Conservation (phyloP, 1,284 basidiomycete species). For the Moesziomyces antarcticus region DNA sequence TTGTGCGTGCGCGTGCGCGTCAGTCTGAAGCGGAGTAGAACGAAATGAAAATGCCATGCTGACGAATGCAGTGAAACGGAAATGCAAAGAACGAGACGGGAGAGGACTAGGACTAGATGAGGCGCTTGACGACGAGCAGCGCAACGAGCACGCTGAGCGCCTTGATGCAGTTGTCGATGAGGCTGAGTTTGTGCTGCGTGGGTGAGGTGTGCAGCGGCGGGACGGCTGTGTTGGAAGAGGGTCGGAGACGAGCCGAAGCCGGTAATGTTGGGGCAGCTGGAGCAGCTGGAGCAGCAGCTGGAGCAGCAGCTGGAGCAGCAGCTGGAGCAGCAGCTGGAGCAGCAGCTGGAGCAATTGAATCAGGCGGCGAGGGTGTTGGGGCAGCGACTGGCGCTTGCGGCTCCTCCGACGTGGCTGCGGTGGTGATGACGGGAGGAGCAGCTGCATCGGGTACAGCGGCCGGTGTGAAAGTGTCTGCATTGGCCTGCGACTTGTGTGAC, state of each 20-base stretch:
- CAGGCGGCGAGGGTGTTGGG: no score
- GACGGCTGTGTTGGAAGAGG: no score
- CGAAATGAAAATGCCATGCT: not conserved
- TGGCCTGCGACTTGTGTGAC: constrained; percentile 11
- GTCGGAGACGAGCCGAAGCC: not conserved
- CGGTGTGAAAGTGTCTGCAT: not conserved
- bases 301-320: not conserved
- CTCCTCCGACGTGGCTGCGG: no score
- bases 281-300: not conserved
- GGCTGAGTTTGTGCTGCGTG: constrained; percentile 25
- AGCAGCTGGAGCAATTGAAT: not conserved
- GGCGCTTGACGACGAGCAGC: constrained; percentile 40
- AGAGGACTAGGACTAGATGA: constrained; percentile 11
- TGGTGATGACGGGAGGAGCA: no score
- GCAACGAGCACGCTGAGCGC: constrained; percentile 38
- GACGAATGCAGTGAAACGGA: not conserved
- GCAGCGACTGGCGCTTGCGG: no score
- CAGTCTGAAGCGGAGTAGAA: not conserved
- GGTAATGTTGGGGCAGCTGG: not conserved
- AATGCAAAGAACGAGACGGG: not conserved
- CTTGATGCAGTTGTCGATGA: constrained; percentile 48
- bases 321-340: not conserved
- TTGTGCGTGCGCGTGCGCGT: constrained; percentile 16
- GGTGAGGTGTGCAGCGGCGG: constrained; percentile 5
- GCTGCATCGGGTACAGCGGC: not conserved